These are phyloP conservation scores for Backusella westeae DNA, from an alignment of 192 early-diverging fungal genomes.

Conservation along the genomic window DNA sequence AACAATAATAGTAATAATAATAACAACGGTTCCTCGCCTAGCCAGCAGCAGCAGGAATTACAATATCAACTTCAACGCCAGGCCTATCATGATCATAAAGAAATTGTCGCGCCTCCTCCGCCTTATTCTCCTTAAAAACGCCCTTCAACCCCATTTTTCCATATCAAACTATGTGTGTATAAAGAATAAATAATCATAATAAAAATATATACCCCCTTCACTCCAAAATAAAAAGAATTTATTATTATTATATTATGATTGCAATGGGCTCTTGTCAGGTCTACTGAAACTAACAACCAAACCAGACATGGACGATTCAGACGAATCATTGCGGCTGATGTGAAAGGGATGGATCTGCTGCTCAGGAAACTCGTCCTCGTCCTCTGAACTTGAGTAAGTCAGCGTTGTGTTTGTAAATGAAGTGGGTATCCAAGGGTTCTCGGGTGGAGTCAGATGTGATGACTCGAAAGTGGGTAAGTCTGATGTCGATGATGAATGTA, in stretches of 20 bases:
- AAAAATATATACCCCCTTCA: background rate
- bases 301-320: background rate
- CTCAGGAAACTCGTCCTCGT: background rate
- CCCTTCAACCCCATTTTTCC: background rate
- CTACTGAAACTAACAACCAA: slow-evolving; percentile 1
- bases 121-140: slow-evolving; percentile 8
- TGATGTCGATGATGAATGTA: slow-evolving; percentile 4
- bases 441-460: background rate
- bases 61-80: slow-evolving; percentile 9
- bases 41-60: slow-evolving; percentile 11
- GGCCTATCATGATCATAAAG: background rate
- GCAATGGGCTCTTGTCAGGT: background rate
- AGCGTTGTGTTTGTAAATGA: background rate
- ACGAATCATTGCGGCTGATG: background rate
- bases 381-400: background rate
- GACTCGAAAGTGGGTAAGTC: background rate
- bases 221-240: background rate
- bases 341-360: background rate
- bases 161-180: background rate
- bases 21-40: background rate
- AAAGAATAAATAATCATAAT: background rate
- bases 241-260: background rate
- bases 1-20: background rate
- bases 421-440: slow-evolving; percentile 8
- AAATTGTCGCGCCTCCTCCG: background rate